Conservation (phyloP, 768 basidiomycete species). For the Boletus edulis region DNA sequence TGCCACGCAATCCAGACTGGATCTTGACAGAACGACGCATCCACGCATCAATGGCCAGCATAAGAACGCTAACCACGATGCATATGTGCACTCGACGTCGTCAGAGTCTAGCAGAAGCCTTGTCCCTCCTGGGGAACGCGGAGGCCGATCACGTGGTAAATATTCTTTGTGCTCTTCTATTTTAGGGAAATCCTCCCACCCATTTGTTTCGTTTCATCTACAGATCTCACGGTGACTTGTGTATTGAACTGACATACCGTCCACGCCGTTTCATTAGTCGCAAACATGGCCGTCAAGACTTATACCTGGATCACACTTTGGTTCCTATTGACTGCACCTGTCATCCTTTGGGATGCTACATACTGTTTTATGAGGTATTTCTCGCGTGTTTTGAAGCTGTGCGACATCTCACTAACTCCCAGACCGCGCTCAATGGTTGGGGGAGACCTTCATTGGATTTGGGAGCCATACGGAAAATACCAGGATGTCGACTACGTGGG, state of each 20-base stretch:
- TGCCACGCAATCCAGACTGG: background rate
- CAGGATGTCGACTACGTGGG: conserved; percentile 55
- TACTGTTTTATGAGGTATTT: conserved; percentile 76
- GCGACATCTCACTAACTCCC: background rate
- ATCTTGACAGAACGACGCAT: background rate
- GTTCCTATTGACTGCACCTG: conserved; percentile 51
- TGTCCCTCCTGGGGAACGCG: too few relatives aligned
- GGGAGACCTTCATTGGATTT: conserved; percentile 90
- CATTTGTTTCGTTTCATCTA: too few relatives aligned
- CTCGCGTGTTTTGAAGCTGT: too few relatives aligned
- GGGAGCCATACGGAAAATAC: conserved; percentile 80
- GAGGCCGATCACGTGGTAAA: conserved; percentile 1
- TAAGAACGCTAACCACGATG: background rate
- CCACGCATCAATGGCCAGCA: background rate
- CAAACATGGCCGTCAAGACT: conserved; percentile 48
- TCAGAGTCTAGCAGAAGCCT: background rate
- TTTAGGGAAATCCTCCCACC: too few relatives aligned
- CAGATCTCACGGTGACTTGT: too few relatives aligned
- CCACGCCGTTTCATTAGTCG: background rate
- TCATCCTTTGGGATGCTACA: conserved; percentile 78
- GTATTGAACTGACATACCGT: too few relatives aligned
- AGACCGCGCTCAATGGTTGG: conserved; percentile 86
- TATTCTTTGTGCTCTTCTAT: too few relatives aligned
- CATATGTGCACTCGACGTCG: background rate
- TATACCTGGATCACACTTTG: conserved; percentile 61